Base-by-base conservation (phyloP, 2,329 filamentous ascomycete species). In the Tothia fuscella region DNA sequence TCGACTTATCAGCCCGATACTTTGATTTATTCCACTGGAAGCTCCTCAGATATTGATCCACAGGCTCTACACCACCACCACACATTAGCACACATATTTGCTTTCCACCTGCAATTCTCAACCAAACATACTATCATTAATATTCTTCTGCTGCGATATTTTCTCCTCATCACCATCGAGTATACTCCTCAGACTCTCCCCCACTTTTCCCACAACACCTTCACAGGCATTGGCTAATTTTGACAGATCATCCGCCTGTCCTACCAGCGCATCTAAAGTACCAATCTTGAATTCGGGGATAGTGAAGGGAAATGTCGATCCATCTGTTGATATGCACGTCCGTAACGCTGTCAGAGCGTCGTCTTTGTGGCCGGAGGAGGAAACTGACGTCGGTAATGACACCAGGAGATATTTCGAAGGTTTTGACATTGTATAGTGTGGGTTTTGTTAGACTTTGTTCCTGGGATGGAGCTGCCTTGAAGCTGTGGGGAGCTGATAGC, bases 11-110 rank as follows among this genome's bases (percentile, higher is more conserved):
- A 48, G 84, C 81, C 54, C 91, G 80, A 63, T 96, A 98, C 60
- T 94, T 91, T 64, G 93, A 85, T 64, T 91, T 95, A 67, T 96
- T 96, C 91, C 91, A 98, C 50, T 77, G 74, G 63, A 96, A 98
- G 42, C 74, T 80, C 56, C 80, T 77, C 34, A 98, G 68, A 59
- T 96, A 98, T 59, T 89, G 82, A 53, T 95, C 89, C 46, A 89
- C 87, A n/a, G 91, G 88, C 62, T 93, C 89, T 96, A 14, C 14
- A 20, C 20, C 9, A 26, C 41, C n/a, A 42, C 32, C 33, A n/a
- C 6, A 42, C n/a, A 6, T 30, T 9, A 5, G 9, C 6, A 4
- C 3, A 22, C 22, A 22, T 5, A 3, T 29, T 29, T 9, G 26
- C 26, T 29, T 10, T 7, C 20, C 7, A 6, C 16, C 41, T 7